Base-by-base conservation (phyloP, 768 basidiomycete species). In the Leccinum obscurum region DNA sequence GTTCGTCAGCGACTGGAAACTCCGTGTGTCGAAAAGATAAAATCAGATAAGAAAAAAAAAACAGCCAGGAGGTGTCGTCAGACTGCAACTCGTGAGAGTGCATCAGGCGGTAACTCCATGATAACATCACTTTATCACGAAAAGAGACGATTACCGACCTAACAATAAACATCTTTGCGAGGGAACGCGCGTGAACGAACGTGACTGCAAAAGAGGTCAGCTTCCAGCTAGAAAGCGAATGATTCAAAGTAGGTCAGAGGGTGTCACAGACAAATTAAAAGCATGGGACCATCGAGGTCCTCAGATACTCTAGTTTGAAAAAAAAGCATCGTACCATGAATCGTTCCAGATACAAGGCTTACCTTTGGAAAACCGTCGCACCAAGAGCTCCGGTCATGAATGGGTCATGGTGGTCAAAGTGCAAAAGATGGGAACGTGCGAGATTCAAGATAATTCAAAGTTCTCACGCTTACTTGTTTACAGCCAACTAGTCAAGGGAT, bases 81-180 rank as follows among this genome's bases (percentile, higher is more conserved):
- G 49, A 55, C 20, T 14, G 57, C 57, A 48, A 17, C 57, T 48
- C 53, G 3, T 34, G 41, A 46, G 57, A 54, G 63, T 11, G 53
- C 49, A 28, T 63, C 62, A 48, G 62, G 57, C 57, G 62, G 63
- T 60, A 60, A 61, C 53, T 64, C 62, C 62, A 63, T 52, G 49
- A 64, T 63, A 44, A 64, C 62, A 63, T 64, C 62, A 9, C 44
- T 64, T 65, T 26, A 22, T 11, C 13, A 44, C 4, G 15, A 59
- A 6, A 34, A 46, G n/a, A 20, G 6, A 22, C 3, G 14, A 34
- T 11, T 8, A 50, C 62, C 46, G 4, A 63, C 62, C 24, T 41
- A 35, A 54, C 10, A 6, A 6, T 8, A 17, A 11, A 20, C 1
- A 10, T 22, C 35, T 14, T 14, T 20, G 7, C 15, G 20, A 34